Evolutionary conservation across 2,329 filamentous ascomycete genomes (phyloP).

Genomic region (Onygenales sp.): DNA sequence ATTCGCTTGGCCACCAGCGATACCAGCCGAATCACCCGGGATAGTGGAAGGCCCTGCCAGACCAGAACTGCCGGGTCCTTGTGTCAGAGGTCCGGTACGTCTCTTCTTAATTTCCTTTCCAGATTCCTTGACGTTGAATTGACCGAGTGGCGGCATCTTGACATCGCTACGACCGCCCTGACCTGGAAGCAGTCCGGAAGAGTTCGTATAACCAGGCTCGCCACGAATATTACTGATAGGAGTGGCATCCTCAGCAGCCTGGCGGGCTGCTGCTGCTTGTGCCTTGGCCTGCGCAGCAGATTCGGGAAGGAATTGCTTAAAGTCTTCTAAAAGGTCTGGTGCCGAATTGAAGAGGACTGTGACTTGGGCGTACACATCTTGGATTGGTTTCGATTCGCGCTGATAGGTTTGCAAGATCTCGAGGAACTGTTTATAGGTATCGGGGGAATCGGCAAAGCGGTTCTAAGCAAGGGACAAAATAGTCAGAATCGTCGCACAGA

Average conservation of each 20-base stretch:
- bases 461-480: slow-evolving; percentile 49
- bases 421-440: slow-evolving; percentile 98
- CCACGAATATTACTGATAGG: slow-evolving; percentile 55
- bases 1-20: slow-evolving; percentile 25
- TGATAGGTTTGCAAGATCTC: slow-evolving; percentile 98
- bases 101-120: slow-evolving; percentile 89
- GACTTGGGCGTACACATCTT: slow-evolving; percentile 95
- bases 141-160: slow-evolving; percentile 86
- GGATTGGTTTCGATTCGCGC: slow-evolving; percentile 93
- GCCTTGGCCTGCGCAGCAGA: slow-evolving; percentile 64
- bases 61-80: slow-evolving; percentile 24
- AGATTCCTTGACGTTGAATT: slow-evolving; percentile 77
- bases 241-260: slow-evolving; percentile 59
- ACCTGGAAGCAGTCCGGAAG: slow-evolving; percentile 33
- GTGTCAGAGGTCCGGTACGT: slow-evolving; percentile 46
- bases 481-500: background rate
- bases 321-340: slow-evolving; percentile 90
- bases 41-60: slow-evolving; percentile 23
- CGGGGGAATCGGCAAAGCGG: slow-evolving; percentile 88
- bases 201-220: slow-evolving; percentile 37
- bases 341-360: slow-evolving; percentile 88
- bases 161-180: slow-evolving; percentile 44
- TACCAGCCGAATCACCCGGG: slow-evolving; percentile 17
- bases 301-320: slow-evolving; percentile 96
- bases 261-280: slow-evolving; percentile 46